Base-by-base conservation (phyloP, 306 rosid genomes). In the Gleditsia sinensis region DNA sequence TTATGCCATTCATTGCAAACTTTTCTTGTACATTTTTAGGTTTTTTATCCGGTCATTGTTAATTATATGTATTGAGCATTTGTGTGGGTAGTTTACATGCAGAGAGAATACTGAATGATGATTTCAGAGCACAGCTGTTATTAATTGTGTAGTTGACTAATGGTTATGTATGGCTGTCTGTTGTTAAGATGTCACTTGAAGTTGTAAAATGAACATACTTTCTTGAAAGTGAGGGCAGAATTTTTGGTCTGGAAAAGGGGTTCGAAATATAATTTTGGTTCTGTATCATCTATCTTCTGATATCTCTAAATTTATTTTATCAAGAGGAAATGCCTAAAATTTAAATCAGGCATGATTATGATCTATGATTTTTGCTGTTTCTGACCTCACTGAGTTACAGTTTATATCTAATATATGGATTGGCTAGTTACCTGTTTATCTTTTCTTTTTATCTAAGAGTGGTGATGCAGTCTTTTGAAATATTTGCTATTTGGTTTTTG, bases 201-300 rank as follows among this genome's bases (percentile, higher is more conserved):
- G n/a, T n/a, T n/a, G n/a, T n/a, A n/a, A n/a, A n/a, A n/a, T n/a
- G n/a, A n/a, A n/a, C n/a, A n/a, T n/a, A n/a, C n/a, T n/a, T n/a
- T n/a, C 40, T 34, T 16, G 17, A 69, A 46, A 36, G 34, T 32
- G 57, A 45, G 36, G 45, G 54, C 14, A 28, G 24, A 63, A 55
- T 34, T 62, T 70, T 36, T 48, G 55, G 25, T 66, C 33, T 75
- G 12, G 46, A 12, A n/a, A 25, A 16, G 20, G 27, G 23, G 23
- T 19, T 37, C 13, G 58, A 60, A 50, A 23, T 57, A 23, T 40
- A 8, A 23, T 73, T 82, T 67, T 50, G 58, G 14, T 72, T 67
- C n/a, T 32, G 6, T 64, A 33, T 43, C 68, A 24, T 53, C 36
- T 65, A 33, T 58, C 7, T 39, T 48, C n/a, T 53, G 16, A 9